These are phyloP conservation scores for Lodderomyces parapsilosis DNA, from an alignment of 1,139 yeast genomes.

Conservation along the genomic window DNA sequence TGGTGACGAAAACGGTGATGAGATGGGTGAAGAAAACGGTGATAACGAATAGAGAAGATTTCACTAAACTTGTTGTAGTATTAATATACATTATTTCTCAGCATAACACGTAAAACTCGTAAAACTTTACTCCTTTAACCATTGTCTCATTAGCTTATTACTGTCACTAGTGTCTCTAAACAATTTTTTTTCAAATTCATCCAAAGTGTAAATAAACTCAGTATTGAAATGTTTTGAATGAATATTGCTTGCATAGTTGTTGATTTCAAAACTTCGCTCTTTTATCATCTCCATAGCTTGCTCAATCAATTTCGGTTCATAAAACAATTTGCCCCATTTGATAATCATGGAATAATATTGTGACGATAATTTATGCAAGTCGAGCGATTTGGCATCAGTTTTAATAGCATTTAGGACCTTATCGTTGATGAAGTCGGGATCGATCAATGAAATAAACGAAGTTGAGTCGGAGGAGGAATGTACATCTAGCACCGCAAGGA, in stretches of 20 bases:
- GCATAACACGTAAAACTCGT: not conserved
- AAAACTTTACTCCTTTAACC: conserved; percentile 40
- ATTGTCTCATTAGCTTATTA: conserved; percentile 59
- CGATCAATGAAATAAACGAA: conserved; percentile 52
- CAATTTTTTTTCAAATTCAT: conserved; percentile 68
- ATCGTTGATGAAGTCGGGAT: conserved; percentile 64
- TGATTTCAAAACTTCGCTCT: conserved; percentile 66
- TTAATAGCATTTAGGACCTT: conserved; percentile 80
- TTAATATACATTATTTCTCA: too few relatives aligned
- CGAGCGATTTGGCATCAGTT: conserved; percentile 67
- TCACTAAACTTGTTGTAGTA: not conserved
- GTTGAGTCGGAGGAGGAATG: conserved; percentile 32
- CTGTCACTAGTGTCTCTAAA: conserved; percentile 61
- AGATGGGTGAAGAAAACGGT: not conserved
- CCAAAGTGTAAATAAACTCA: conserved; percentile 63
- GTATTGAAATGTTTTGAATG: conserved; percentile 35
- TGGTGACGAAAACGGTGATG: not conserved
- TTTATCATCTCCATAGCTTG: conserved; percentile 56
- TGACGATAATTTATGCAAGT: conserved; percentile 64
- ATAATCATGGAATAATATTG: conserved; percentile 68
- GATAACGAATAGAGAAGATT: not conserved
- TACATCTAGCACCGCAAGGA: conserved; percentile 58
- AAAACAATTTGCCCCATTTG: conserved; percentile 72
- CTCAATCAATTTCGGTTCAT: conserved; percentile 60
- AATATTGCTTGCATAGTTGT: conserved; percentile 66